Evolutionary conservation across 2,329 filamentous ascomycete genomes (phyloP), one percentile per base, ranked within the genome.

Genomic region (Sporothrix curviconia): DNA sequence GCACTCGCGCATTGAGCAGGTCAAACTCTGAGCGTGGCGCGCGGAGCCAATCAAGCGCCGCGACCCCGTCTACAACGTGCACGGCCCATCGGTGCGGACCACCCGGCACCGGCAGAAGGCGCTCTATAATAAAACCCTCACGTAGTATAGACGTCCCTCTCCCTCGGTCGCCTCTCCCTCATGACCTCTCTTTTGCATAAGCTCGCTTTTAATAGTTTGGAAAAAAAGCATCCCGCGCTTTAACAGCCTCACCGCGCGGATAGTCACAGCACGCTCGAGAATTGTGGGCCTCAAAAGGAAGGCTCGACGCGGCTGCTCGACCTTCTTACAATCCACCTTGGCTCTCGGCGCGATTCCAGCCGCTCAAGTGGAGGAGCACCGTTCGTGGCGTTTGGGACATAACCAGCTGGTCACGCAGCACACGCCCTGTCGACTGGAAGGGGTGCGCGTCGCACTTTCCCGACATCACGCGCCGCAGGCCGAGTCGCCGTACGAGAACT

Each of bases 381-480:
- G 89, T 95, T 1, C n/a, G n/a, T n/a, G 87, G 94, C 2, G 84
- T 92, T 1, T 95, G 89, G 89, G 90, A 94, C 69, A 94, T n/a
- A n/a, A n/a, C n/a, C n/a, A 92, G 74, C 78, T 89, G 32, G 82
- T 92, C 0, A 91, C 87, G 9, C 80, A 84, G 64, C 90, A 95
- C 70, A 87, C 87, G 7, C 90, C 90, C 92, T 39, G 76, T 92
- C 3, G 90, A 95, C 69, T 95, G 90, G 90, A 82, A 87, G 64
- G 83, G 89, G 89, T 3, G 83, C 89, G 70, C 77, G 90, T 59
- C 79, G 90, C 90, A 95, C 1, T 72, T 95, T 60, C 89, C 89
- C 4, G 80, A 90, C 43, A 86, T 95, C 66, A 92, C 89, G 3
- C 89, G n/a, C n/a, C 90, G 0, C 88, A 92, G 73, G 90, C 89